Evolutionary conservation across 495 filamentous ascomycete species (phyloP), one percentile per base, ranked within the genome.

Genomic region (Trichocladium antarcticum): DNA sequence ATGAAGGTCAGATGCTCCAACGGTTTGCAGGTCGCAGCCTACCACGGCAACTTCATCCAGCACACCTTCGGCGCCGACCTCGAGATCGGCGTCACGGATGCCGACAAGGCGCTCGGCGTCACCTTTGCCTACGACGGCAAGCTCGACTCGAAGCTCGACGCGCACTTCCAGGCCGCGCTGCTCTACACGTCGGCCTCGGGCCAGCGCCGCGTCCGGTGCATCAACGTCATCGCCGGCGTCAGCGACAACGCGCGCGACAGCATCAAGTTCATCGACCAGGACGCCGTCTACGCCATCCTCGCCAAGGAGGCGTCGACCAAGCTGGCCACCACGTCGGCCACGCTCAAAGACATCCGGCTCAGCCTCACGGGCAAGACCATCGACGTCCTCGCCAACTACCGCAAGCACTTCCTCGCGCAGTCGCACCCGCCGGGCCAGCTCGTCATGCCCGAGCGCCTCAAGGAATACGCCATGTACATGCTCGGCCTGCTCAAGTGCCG

Each of bases 1-100:
- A 92, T 99, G 88, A 99, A 99, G 73, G 92, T 97, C 44, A 83
- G 92, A 37, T 99, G 92, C 68, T 95, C 88, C 7, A 97, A 93
- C 60, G 92, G 92, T 14, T 77, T 99, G 24, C 92, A 99, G 66
- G 86, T 99, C 14, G 82, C 87, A 16, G 79, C 80, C 24, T 99
- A 97, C 61, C 86, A 93, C 55, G 92, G 92, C 48, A 97, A 97
- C 69, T 97, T 97, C 57, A 74, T 88, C 40, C 92, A 99, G 57
- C 87, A 95, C 68, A 86, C 85, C 5, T 90, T 95, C 53, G 87
- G 87, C 6, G 89, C 92, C 12, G 92, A 99, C 66, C 79, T 99
- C 17, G 92, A 99, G 62, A 85, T 99, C 56, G 93, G 90, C 11
- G 77, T 84, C 37, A 79, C 97, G 51, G 93, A 96, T 63, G 82